Evolutionary conservation across 345 rosid species (phyloP), one percentile per base, ranked within the genome.

Genomic region (Isatis tinctoria): DNA sequence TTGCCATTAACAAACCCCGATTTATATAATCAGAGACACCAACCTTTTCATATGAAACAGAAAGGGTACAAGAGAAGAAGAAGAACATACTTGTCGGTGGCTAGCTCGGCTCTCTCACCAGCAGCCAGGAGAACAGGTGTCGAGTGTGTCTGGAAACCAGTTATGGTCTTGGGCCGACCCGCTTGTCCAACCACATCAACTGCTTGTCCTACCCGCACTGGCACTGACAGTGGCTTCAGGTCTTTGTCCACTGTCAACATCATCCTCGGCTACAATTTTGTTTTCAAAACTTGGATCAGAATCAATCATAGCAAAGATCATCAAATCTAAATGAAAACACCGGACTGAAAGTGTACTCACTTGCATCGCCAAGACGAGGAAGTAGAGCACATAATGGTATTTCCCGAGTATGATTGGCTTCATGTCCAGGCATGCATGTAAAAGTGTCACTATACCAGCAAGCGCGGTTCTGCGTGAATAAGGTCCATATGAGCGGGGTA

Each of bases 161-260:
- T 95, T 12, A 95, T 92, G 26, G 99, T 87, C 83, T 85, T 95
- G 37, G 99, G 99, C 26, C 94, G 88, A 59, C 99, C 99, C 28
- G 98, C 97, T 80, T 90, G 97, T 14, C 97, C 98, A 13, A 95
- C 99, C 58, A 95, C 97, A 79, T 95, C 99, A 36, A 95, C 97
- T 13, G 98, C 99, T 70, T 95, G 91, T 41, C 99, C 99, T 39
- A 95, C 99, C 51, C 96, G 83, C 56, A 95, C 99, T 11, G 97
- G 96, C 54, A 92, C 90, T 6, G 97, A 84, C 3, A 95, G 36
- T 14, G 99, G 94, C 76, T 92, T 89, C 52, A 95, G 87, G 65
- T 90, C 80, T 77, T 88, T 85, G 58, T 95, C 97, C 58, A 95
- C 90, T 0, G 98, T 87, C 90, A 95, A 30, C 77, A 95, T 74